Evolutionary conservation across 1,284 basidiomycete species (phyloP), one percentile per base, ranked within the genome.

Genomic region (Stygiomarasmius scandens): DNA sequence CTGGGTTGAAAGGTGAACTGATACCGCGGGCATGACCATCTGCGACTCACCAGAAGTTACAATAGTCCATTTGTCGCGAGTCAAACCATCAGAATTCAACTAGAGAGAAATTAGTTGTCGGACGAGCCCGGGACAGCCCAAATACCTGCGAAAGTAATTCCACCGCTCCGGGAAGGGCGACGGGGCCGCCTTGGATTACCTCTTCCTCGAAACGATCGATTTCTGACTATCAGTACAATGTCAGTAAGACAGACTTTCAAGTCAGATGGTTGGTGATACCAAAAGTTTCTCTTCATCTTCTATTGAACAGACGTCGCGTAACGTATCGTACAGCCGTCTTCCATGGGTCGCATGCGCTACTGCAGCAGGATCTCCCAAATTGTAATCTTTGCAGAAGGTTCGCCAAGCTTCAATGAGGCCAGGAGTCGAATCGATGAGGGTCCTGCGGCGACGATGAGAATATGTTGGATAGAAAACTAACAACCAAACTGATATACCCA

Each of bases 351-450:
- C 73, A 63, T 85, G 80, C 4, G 80, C 76, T 24, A 81, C 78
- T n/a, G 67, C 70, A 32, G 66, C 63, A 44, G 72, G 77, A 62
- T 86, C 79, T 11, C 76, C 77, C 27, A 89, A 77, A 55, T 76
- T 72, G 63, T 88, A 89, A 52, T 84, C 77, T 44, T 71, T 74
- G 29, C 78, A 74, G 65, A 89, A 90, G 43, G 71, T 79, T 49
- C 77, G 72, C 87, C 87, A 90, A 14, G 86, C 85, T 62, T 77
- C 77, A 50, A 83, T 62, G 22, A 89, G 82, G 4, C 88, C 88
- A 2, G 86, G 86, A 6, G 87, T 89, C 2, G 87, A 88, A 70
- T 90, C 87, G 58, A 89, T 82, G 56, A 89, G 77, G 10, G 87
- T 89, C 43, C 87, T 88, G 61, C 27, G 19, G 49, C 27, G 36